Conservation (phyloP, 768 basidiomycete genomes). For the Russula griseocarnosa region DNA sequence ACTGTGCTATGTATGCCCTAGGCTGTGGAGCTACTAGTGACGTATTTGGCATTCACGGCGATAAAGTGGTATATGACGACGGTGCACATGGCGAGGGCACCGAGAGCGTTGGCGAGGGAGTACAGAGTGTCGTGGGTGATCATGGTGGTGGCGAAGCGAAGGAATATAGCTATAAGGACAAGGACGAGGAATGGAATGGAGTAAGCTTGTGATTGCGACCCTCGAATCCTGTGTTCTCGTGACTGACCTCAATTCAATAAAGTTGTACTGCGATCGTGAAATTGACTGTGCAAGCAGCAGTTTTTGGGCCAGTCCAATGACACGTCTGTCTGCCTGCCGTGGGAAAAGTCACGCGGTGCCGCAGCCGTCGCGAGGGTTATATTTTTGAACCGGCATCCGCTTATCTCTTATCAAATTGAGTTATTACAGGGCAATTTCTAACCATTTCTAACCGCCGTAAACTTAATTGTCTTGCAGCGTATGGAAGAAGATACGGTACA, state of each 20-base stretch:
- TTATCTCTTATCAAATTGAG: not conserved
- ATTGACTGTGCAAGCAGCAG: not conserved
- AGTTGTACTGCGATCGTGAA: not conserved
- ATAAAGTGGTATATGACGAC: slow-evolving; percentile 89
- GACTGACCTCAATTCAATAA: not conserved
- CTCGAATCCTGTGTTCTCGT: not conserved
- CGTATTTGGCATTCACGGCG: slow-evolving; percentile 68
- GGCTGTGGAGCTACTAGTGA: slow-evolving; percentile 29
- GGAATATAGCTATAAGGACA: no score
- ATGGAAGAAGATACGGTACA: not conserved
- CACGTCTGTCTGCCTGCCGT: not conserved
- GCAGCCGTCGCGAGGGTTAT: not conserved
- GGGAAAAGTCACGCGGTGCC: not conserved
- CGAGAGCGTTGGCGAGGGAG: slow-evolving; percentile 76
- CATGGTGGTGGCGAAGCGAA: slow-evolving; percentile 55
- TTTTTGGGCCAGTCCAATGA: not conserved
- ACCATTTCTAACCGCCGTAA: not conserved
- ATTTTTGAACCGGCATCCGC: not conserved
- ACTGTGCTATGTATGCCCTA: not conserved
- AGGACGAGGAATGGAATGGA: not conserved
- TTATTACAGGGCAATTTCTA: not conserved
- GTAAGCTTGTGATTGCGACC: not conserved
- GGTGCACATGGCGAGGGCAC: slow-evolving; percentile 79
- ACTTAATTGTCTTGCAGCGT: not conserved
- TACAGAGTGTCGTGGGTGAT: slow-evolving; percentile 80